These are phyloP conservation scores for Zoysia pacifica DNA, from an alignment of 176 grass and related monocot genomes.

Conservation along the genomic window DNA sequence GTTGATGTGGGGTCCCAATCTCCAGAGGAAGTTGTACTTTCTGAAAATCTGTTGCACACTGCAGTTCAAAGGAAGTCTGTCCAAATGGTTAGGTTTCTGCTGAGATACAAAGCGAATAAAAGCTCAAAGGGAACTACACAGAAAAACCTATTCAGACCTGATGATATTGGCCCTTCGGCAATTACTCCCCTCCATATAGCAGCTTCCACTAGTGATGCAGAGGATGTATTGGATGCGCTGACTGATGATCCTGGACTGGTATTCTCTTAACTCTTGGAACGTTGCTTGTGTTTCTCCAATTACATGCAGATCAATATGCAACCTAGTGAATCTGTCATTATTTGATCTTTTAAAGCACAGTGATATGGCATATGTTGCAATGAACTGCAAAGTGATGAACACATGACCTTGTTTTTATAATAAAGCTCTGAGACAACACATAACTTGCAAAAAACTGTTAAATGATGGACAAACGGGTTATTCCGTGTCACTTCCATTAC, in stretches of 20 bases:
- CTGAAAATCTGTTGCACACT: constrained; percentile 70
- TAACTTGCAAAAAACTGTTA: neutral
- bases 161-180: constrained; percentile 62
- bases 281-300: neutral
- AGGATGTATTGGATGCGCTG: constrained; percentile 80
- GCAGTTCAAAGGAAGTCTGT: constrained; percentile 71
- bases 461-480: constrained; percentile 10
- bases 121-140: constrained; percentile 41
- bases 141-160: constrained; percentile 78
- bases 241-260: constrained; percentile 87
- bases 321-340: neutral
- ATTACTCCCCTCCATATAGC: constrained; percentile 94
- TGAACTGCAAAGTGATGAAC: constrained; percentile 4
- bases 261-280: constrained; percentile 39
- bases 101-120: constrained; percentile 59
- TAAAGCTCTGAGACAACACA: neutral
- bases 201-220: constrained; percentile 62
- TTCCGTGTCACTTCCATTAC: neutral
- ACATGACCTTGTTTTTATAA: neutral
- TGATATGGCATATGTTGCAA: neutral
- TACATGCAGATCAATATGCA: no score
- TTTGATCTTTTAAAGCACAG: constrained; percentile 13
- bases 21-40: constrained; percentile 67
- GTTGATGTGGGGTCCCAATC: constrained; percentile 69
- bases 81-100: constrained; percentile 69